Percentiles rank a stretch among this genome's conserved stretches.
Conservation (phyloP, 2,329 filamentous ascomycete species). For the Aspergillus ruber region DNA sequence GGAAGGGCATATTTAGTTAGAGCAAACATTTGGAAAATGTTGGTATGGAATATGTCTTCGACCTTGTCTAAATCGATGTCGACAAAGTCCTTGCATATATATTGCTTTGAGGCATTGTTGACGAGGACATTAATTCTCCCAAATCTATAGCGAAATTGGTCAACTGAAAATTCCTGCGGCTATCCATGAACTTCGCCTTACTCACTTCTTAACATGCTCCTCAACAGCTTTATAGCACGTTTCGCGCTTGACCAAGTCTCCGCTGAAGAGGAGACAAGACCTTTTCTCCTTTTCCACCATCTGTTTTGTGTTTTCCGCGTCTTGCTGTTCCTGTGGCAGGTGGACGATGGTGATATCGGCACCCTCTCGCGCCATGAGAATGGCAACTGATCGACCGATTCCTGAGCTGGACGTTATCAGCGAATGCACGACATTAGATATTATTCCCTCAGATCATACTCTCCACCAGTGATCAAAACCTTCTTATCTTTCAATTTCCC, state of each 20-base stretch:
- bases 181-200: not conserved
- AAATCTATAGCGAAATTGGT: slow-evolving; percentile 18
- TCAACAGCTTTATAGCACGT: slow-evolving; percentile 49
- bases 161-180: not conserved
- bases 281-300: slow-evolving; percentile 47
- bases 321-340: slow-evolving; percentile 50
- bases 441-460: slow-evolving; percentile 33
- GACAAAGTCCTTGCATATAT: slow-evolving; percentile 47
- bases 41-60: slow-evolving; percentile 52
- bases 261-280: slow-evolving; percentile 43
- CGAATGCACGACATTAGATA: not conserved
- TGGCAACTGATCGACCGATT: slow-evolving; percentile 50
- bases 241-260: slow-evolving; percentile 45
- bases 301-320: slow-evolving; percentile 50
- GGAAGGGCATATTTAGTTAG: slow-evolving; percentile 52
- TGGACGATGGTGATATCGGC: slow-evolving; percentile 53
- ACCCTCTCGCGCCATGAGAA: slow-evolving; percentile 54
- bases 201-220: slow-evolving; percentile 46
- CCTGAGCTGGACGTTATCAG: slow-evolving; percentile 37
- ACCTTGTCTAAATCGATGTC: slow-evolving; percentile 51
- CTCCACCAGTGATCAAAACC: slow-evolving; percentile 51
- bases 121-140: slow-evolving; percentile 47
- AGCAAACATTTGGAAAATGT: slow-evolving; percentile 55
- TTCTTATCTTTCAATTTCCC: slow-evolving; percentile 47
- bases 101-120: slow-evolving; percentile 55